Base-by-base conservation (phyloP, 2,329 filamentous ascomycete species). In the Fusarium sulawesiense region DNA sequence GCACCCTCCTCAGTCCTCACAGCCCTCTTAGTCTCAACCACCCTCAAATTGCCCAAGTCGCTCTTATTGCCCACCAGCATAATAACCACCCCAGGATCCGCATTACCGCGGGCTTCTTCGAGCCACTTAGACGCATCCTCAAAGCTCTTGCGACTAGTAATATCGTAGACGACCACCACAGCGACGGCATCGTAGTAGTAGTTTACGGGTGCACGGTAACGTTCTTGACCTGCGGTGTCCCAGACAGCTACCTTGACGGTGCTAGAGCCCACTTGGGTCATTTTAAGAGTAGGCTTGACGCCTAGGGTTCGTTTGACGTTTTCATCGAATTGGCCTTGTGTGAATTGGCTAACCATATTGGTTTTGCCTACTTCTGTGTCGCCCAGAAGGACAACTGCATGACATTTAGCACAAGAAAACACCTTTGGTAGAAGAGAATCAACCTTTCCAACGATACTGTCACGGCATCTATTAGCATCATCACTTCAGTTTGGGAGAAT, bases 61-160 rank as follows among this genome's bases (percentile, higher is more conserved):
- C 18, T 50, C 40, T 64, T 64, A 7, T 58, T 64, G 2, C 61
- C 61, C 2, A 64, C 45, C 12, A 64, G 30, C 50, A 58, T 50
- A 4, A 49, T 4, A 1, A 32, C 25, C 4, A 58, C 40, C 3
- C 20, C 61, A 18, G 44, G 23, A 0, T 64, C 61, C 9, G 32
- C 37, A 4, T 64, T 44, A 4, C 14, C 7, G 1, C 61, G 30
- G 10, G 49, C 23, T 7, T 64, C 60, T 0, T 20, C 12, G 0
- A 64, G 20, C 61, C 61, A 64, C 2, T 23, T 25, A 0, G 59
- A n/a, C 0, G 23, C 61, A 3, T 46, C 23, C 7, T 64, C 51
- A n/a, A 40, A 64, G 2, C 30, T 58, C 29, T 49, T 20, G 6
- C 61, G 51, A 4, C 7, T 58, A 7, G 61, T 64, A 1, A 64